phyloP scores from a whole-genome alignment of 768 basidiomycete genomes.

The Tephrocybe sp. region DNA sequence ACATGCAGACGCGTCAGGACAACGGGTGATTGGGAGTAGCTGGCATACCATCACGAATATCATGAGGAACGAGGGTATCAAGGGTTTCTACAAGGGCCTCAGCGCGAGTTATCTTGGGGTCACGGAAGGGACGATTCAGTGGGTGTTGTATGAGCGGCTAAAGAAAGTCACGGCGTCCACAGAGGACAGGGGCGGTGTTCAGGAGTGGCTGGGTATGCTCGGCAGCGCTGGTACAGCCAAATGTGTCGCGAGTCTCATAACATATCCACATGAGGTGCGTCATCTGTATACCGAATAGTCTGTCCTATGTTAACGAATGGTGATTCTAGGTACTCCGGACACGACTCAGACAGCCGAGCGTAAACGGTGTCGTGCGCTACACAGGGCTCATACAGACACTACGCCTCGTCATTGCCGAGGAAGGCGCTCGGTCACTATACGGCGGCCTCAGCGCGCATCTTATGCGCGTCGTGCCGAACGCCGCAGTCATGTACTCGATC shows the following conservation, averaged over 20 bases:
- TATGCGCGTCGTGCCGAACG: no score
- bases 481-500: conserved; percentile 96
- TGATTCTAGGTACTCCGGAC: conserved; percentile 82
- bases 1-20: conserved; percentile 14
- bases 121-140: conserved; percentile 94
- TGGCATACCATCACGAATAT: conserved; percentile 70
- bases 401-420: conserved; percentile 82
- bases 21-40: conserved; percentile 49
- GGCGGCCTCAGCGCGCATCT: no score
- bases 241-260: conserved; percentile 89
- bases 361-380: conserved; percentile 80
- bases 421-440: conserved; percentile 86
- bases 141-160: conserved; percentile 93
- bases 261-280: conserved; percentile 97
- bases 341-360: conserved; percentile 83
- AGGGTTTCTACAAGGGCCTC: conserved; percentile 93
- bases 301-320: neutral
- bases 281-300: conserved; percentile 8
- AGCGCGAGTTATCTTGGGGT: conserved; percentile 96
- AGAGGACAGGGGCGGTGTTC: conserved; percentile 54
- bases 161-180: conserved; percentile 63
- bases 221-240: conserved; percentile 93
- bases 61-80: conserved; percentile 74
- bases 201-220: conserved; percentile 80
- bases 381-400: conserved; percentile 84